Base-by-base conservation (phyloP, 768 basidiomycete genomes). In the Tricholoma matsutake region DNA sequence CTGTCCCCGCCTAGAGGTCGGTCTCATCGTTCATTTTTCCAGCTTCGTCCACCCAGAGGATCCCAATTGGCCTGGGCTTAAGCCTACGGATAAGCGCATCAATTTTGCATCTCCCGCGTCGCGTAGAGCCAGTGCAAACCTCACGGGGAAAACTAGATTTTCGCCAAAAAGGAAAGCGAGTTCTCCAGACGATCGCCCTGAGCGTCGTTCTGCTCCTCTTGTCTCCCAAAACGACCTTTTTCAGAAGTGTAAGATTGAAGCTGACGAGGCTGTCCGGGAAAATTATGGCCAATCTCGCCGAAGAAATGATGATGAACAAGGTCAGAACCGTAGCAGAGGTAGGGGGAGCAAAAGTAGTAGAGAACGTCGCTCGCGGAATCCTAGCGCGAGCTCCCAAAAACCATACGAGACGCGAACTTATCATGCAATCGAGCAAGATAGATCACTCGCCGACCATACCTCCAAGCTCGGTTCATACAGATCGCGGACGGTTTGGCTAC, bases 21-120 rank as follows among this genome's bases (percentile, higher is more conserved):
- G 52, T 47, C 31, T 18, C 34, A 28, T 45, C 43, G 9, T 47
- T 41, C 29, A 18, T 32, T n/a, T 25, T 29, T 16, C 51, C 51
- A 74, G 83, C 29, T 85, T 82, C 63, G 75, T 84, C 37, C 83
- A 85, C 62, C 83, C 83, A 31, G 72, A 66, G 51, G 83, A 85
- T 66, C 61, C 73, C 32, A 75, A 79, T 51, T 84, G 83, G 74
- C 68, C 71, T 5, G 67, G 68, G 57, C 47, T 67, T 18, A 67
- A 63, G 51, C 61, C 65, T 37, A 59, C 59, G 32, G 62, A 62
- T 47, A 62, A 65, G 34, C 63, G 62, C 31, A 31, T 34, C 39
- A 60, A 64, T 57, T 54, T 29, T 59, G 20, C 22, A 51, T 29
- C 57, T 18, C 55, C 39, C 10, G 25, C 34, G 18, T 6, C 49